These are phyloP conservation scores for Craspedostauros australis DNA, from an alignment of 108 stramenopile species.

Conservation along the genomic window DNA sequence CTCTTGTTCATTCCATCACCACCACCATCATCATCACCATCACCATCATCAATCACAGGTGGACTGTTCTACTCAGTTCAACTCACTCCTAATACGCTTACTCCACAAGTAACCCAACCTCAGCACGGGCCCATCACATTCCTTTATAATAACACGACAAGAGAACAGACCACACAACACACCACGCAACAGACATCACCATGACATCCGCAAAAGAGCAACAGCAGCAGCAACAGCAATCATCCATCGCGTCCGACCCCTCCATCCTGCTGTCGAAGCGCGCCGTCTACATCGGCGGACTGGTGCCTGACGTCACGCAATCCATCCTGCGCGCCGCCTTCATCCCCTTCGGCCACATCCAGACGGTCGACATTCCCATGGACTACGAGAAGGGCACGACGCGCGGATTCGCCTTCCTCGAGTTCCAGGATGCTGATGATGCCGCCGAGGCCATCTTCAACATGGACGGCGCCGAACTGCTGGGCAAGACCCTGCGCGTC, in stretches of 20 bases:
- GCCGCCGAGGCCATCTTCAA: constrained; percentile 92
- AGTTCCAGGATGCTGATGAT: constrained; percentile 79
- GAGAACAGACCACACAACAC: too few species aligned
- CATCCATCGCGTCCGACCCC: constrained; percentile 9
- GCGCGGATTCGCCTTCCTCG: constrained; percentile 92
- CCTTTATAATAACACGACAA: too few species aligned
- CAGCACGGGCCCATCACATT: too few species aligned
- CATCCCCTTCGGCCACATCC: constrained; percentile 89
- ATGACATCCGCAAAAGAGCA: background rate
- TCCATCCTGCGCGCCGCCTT: constrained; percentile 88
- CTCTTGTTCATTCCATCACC: too few species aligned
- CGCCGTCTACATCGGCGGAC: constrained; percentile 79
- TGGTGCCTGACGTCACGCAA: constrained; percentile 77
- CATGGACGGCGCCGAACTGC: constrained; percentile 91
- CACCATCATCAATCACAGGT: too few species aligned
- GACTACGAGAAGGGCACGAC: constrained; percentile 63
- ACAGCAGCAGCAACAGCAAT: background rate
- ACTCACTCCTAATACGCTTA: too few species aligned
- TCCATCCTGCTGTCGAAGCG: constrained; percentile 24
- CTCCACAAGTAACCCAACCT: too few species aligned
- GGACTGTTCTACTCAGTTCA: too few species aligned
- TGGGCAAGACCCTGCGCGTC: constrained; percentile 76
- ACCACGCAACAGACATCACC: too few species aligned
- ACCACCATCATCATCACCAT: too few species aligned
- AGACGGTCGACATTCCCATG: constrained; percentile 68